Conservation (phyloP, 106 monocot genomes). For the Allium sativum region DNA sequence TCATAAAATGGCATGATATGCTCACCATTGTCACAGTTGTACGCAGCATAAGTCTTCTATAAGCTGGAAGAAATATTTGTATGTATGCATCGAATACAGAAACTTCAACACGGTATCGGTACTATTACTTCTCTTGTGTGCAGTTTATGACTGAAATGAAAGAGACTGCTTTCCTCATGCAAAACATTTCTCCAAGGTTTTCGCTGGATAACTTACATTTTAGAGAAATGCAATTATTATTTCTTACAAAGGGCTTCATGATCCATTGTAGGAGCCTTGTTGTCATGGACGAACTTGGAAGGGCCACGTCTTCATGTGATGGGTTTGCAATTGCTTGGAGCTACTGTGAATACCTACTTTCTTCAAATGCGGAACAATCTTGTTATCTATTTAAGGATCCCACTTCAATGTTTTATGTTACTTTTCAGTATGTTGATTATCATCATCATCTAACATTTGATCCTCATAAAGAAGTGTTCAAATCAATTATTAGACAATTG, state of each 20-base stretch:
- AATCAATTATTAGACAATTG: too few relatives aligned
- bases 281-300: slow-evolving; percentile 97
- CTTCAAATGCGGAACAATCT: slow-evolving; percentile 61
- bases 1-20: too few relatives aligned
- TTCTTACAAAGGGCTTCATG: slow-evolving; percentile 4
- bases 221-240: too few relatives aligned
- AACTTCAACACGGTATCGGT: too few relatives aligned
- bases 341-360: slow-evolving; percentile 87
- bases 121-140: slow-evolving; percentile 5
- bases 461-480: too few relatives aligned
- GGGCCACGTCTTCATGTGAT: slow-evolving; percentile 96
- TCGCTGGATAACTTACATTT: not conserved
- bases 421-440: too few relatives aligned
- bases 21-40: not conserved
- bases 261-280: slow-evolving; percentile 65
- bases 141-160: slow-evolving; percentile 99
- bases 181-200: slow-evolving; percentile 84
- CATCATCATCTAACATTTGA: too few relatives aligned
- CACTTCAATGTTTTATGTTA: too few relatives aligned
- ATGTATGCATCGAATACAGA: too few relatives aligned
- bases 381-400: too few relatives aligned
- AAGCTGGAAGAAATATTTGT: not conserved
- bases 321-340: slow-evolving; percentile 99
- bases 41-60: not conserved
- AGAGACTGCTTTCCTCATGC: slow-evolving; percentile 97